Evolutionary conservation across 2,329 filamentous ascomycete species (phyloP), one percentile per base, ranked within the genome.

Genomic region (Calonectria pseudoturangicola): DNA sequence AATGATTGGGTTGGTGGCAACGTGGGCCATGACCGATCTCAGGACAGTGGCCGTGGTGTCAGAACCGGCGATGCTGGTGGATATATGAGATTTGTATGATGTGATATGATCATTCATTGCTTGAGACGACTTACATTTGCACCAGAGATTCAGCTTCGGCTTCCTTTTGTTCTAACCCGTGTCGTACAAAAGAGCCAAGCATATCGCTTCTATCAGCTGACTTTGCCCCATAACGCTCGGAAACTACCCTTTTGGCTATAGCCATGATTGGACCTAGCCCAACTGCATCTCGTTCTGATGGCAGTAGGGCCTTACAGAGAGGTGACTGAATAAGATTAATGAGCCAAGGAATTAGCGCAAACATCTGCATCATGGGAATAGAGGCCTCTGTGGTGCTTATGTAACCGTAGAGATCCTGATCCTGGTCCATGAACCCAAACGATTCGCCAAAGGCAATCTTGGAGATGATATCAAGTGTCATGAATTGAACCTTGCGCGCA

Each of bases 251-350:
- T 43, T 72, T 72, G 3, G 65, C 65, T 3, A 64, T 68, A 13
- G 70, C 65, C 58, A 72, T 72, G n/a, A 68, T 68, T 15, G 65
- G 65, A 18, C 70, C 70, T 4, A 68, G 41, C n/a, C 70, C 70
- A 12, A 72, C 70, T 43, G 70, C 50, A 45, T 72, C 65, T 21
- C 65, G 48, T 30, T 72, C 70, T 28, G 65, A 72, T 25, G 70
- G 65, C 70, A 68, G 66, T 21, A 72, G 16, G n/a, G 70, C 70
- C 15, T 68, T 72, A 41, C 56, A 72, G 10, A 72, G 41, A 13
- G 65, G 64, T 25, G 70, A 72, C 21, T 72, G 70, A 16, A 72
- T 60, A 3, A 72, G 25, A 16, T 60, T 43, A 27, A 72, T 33
- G 7, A 72, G 70, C 70, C 70, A 68, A 2, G 70, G 70, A 51